Conservation (phyloP, 805 yeast genomes). For the Teunomyces atbi region DNA sequence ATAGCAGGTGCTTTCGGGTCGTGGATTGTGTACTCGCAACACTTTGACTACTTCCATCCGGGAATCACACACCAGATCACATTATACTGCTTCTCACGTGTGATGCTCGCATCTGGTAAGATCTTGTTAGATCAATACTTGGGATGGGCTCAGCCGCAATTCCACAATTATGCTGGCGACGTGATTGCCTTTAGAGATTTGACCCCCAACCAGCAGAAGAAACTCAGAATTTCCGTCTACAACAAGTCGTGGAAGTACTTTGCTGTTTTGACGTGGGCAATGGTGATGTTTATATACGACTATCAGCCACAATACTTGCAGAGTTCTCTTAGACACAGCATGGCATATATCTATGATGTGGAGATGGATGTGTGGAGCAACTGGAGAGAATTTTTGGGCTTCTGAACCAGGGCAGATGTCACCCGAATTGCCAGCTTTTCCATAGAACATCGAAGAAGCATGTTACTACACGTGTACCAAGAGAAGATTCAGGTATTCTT, state of each 20-base stretch:
- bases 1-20: slow-evolving; percentile 41
- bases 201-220: slow-evolving; percentile 30
- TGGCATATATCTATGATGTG: slow-evolving; percentile 68
- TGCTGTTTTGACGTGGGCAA: slow-evolving; percentile 69
- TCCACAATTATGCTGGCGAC: slow-evolving; percentile 17
- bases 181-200: slow-evolving; percentile 25
- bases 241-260: slow-evolving; percentile 51
- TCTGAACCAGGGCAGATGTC: neutral
- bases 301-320: slow-evolving; percentile 62
- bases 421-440: neutral
- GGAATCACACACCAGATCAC: slow-evolving; percentile 72
- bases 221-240: slow-evolving; percentile 23
- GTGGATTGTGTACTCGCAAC: slow-evolving; percentile 45
- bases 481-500: too few species aligned
- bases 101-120: slow-evolving; percentile 59
- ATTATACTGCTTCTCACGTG: slow-evolving; percentile 69
- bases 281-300: slow-evolving; percentile 68
- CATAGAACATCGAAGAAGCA: neutral
- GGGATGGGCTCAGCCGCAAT: slow-evolving; percentile 34
- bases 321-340: slow-evolving; percentile 59
- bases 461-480: neutral
- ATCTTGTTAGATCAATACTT: slow-evolving; percentile 42
- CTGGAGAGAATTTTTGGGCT: slow-evolving; percentile 45
- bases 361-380: slow-evolving; percentile 52
- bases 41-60: slow-evolving; percentile 42